phyloP scores from a whole-genome alignment of 768 basidiomycete genomes.

The Boletales sp. region DNA sequence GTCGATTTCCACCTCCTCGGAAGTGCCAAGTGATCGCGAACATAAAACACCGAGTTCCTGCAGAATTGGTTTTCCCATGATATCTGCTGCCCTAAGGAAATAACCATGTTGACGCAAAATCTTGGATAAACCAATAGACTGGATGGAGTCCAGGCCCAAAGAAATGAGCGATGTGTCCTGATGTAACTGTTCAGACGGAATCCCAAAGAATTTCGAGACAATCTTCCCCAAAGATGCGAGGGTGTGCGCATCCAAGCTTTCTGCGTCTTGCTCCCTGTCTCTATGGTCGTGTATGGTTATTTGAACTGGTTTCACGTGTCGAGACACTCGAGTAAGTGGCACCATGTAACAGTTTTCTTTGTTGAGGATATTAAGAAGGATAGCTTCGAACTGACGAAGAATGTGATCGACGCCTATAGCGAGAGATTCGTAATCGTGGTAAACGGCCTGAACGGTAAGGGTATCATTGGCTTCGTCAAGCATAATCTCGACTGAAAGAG shows the following conservation, averaged over 20 bases:
- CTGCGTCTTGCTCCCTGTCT: neutral
- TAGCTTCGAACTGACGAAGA: constrained; percentile 22
- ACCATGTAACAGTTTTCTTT: constrained; percentile 1
- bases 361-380: constrained; percentile 17
- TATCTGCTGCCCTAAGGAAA: constrained; percentile 32
- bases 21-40: constrained; percentile 2
- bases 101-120: constrained; percentile 32
- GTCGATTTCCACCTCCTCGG: neutral
- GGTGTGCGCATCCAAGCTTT: neutral
- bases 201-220: constrained; percentile 16
- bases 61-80: constrained; percentile 32
- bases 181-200: constrained; percentile 11
- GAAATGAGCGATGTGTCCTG: constrained; percentile 37
- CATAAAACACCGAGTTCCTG: constrained; percentile 10
- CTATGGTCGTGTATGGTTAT: neutral
- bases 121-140: constrained; percentile 41
- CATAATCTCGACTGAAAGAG: constrained; percentile 24
- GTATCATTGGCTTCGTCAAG: constrained; percentile 18
- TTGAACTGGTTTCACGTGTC: neutral
- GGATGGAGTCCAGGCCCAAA: constrained; percentile 47
- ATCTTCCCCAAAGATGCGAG: constrained; percentile 11
- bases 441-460: constrained; percentile 21
- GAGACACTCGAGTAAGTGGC: neutral
- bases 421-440: constrained; percentile 17
- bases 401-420: constrained; percentile 15